Conservation (phyloP, 163 green algal species). For the Scenedesmus sp. region DNA sequence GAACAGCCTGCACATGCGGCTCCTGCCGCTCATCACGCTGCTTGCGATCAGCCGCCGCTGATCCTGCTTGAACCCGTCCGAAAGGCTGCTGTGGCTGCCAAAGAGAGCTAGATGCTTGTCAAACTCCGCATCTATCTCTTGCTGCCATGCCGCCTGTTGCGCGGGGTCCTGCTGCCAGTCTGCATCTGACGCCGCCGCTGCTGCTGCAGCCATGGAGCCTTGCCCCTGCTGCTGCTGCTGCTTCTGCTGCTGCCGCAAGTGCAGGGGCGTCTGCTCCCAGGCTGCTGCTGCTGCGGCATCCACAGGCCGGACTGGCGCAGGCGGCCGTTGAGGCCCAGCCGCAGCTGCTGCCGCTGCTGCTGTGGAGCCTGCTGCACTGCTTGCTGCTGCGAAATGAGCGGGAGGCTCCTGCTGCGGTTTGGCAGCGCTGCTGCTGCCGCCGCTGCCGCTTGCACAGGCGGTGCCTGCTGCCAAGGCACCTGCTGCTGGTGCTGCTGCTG, state of each 20-base stretch:
- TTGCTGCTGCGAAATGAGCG: neutral
- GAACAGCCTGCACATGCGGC: neutral
- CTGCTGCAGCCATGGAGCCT: neutral
- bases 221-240: neutral
- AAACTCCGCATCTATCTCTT: neutral
- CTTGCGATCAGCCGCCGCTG: neutral
- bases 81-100: neutral
- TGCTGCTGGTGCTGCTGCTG: neutral
- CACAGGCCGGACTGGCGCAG: neutral
- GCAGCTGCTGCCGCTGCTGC: conserved; percentile 28
- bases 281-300: conserved; percentile 8
- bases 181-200: neutral
- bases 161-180: neutral
- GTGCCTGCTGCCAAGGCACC: neutral
- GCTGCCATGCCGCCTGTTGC: neutral
- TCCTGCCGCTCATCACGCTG: neutral
- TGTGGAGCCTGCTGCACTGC: neutral
- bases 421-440: neutral
- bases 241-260: neutral
- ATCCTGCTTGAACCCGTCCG: neutral
- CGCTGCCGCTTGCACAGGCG: neutral
- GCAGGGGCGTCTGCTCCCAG: neutral
- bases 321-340: neutral
- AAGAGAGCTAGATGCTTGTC: neutral
- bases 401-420: neutral